A percentile compares a stretch with the other conserved stretches of the same genome.
These are phyloP conservation scores for Candida boleticola DNA, from an alignment of 805 yeast species.

Conservation along the genomic window DNA sequence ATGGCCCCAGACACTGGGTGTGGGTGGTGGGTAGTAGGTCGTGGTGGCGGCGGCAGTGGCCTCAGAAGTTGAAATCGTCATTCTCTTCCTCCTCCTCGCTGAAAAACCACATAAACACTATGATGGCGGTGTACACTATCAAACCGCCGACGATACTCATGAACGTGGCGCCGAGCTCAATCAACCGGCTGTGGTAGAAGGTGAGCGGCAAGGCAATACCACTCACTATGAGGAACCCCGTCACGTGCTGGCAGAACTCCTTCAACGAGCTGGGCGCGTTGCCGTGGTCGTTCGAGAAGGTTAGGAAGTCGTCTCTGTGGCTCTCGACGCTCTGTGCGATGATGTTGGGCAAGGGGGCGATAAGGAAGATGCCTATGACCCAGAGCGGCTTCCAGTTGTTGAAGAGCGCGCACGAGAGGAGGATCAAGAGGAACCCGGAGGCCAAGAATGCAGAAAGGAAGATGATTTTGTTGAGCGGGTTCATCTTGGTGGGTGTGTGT, in stretches of 20 bases:
- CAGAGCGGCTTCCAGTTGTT: conserved; percentile 41
- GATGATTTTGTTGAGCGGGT: conserved; percentile 46
- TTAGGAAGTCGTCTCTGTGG: conserved; percentile 41
- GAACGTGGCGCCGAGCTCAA: conserved; percentile 36
- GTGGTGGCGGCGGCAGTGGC: no score
- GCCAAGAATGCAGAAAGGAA: conserved; percentile 46
- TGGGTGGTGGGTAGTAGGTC: no score
- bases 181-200: conserved; percentile 35
- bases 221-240: conserved; percentile 41
- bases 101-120: conserved; percentile 46
- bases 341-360: conserved; percentile 46
- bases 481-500: conserved; percentile 22
- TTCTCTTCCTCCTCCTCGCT: conserved; percentile 44
- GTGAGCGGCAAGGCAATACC: conserved; percentile 45
- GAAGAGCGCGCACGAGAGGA: conserved; percentile 45
- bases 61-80: conserved; percentile 45
- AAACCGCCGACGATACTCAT: conserved; percentile 46
- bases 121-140: conserved; percentile 43
- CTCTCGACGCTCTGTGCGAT: conserved; percentile 35
- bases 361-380: conserved; percentile 42
- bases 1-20: no score
- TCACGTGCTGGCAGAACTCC: conserved; percentile 37
- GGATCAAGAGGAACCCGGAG: conserved; percentile 41
- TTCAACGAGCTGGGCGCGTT: conserved; percentile 36
- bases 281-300: conserved; percentile 40